Evolutionary conservation across 192 early-diverging fungal genomes (phyloP).

Genomic region (Dimargaris verticillata): DNA sequence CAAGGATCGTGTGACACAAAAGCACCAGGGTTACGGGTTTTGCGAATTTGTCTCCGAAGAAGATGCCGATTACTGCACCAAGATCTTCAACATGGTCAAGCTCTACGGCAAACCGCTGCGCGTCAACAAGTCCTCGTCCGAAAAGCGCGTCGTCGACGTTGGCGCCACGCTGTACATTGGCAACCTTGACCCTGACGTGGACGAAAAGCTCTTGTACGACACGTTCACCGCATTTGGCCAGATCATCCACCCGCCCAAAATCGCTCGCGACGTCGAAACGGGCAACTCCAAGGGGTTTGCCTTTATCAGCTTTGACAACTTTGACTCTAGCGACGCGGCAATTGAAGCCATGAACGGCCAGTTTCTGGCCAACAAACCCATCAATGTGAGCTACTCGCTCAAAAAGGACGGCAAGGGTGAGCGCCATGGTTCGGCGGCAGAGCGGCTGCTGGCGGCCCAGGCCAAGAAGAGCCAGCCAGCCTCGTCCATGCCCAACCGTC

Average conservation of each 20-base stretch:
- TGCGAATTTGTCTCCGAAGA: conserved; percentile 85
- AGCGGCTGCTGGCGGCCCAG: conserved; percentile 81
- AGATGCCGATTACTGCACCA: conserved; percentile 91
- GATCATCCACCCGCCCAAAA: conserved; percentile 70
- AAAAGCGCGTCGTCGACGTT: conserved; percentile 73
- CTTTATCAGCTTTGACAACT: conserved; percentile 82
- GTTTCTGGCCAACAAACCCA: conserved; percentile 84
- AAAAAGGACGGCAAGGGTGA: conserved; percentile 99
- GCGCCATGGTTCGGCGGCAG: conserved; percentile 86
- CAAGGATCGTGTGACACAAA: conserved; percentile 90
- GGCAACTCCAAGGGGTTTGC: conserved; percentile 85
- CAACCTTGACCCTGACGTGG: conserved; percentile 81
- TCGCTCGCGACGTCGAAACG: conserved; percentile 70
- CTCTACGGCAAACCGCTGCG: conserved; percentile 88
- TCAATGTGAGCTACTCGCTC: conserved; percentile 81
- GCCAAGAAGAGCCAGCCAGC: conserved; percentile 53
- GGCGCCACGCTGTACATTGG: conserved; percentile 95
- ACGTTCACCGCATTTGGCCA: conserved; percentile 90
- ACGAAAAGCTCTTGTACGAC: conserved; percentile 83
- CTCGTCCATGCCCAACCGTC: conserved; percentile 39
- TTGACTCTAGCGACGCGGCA: conserved; percentile 90
- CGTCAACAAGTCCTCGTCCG: conserved; percentile 80
- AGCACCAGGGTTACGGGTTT: conserved; percentile 90
- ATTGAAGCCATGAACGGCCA: conserved; percentile 97
- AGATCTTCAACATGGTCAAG: conserved; percentile 94